Evolutionary conservation across 495 filamentous ascomycete species (phyloP).

Genomic region (Aspergillus campestris): DNA sequence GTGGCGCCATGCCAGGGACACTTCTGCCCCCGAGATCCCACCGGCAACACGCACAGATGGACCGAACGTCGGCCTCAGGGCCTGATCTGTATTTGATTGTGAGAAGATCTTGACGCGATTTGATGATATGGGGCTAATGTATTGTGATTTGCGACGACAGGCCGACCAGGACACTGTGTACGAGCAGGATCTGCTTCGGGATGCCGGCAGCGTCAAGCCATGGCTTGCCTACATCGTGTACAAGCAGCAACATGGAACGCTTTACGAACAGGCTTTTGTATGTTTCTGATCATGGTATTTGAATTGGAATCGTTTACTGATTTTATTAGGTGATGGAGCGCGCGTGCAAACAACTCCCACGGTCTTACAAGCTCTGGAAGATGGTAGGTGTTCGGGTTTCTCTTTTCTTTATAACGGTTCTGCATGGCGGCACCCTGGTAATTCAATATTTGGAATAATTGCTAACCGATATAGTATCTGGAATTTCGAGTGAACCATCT

Average conservation of each 20-base stretch:
- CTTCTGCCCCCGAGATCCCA: conserved; percentile 48
- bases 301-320: background rate
- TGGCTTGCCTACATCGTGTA: conserved; percentile 94
- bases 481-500: conserved; percentile 78
- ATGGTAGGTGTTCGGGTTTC: conserved; percentile 48
- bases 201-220: conserved; percentile 80
- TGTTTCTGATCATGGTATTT: conserved; percentile 3
- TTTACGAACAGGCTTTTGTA: conserved; percentile 90
- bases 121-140: conserved; percentile 7
- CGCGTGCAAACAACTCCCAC: conserved; percentile 78
- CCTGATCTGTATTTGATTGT: conserved; percentile 72
- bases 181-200: conserved; percentile 88
- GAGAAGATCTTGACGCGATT: conserved; percentile 26
- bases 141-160: conserved; percentile 22
- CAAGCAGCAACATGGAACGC: conserved; percentile 77
- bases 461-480: conserved; percentile 57
- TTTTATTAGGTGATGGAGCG: conserved; percentile 60
- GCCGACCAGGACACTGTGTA: conserved; percentile 86
- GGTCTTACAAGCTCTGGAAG: conserved; percentile 99
- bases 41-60: conserved; percentile 43
- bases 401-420: background rate
- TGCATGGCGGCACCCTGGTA: background rate
- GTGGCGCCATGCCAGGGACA: conserved; percentile 54
- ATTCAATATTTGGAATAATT: background rate
- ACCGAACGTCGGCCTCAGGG: conserved; percentile 37